These are phyloP conservation scores for Cercospora sp. DNA, from an alignment of 2,329 filamentous ascomycete species.

Conservation along the genomic window DNA sequence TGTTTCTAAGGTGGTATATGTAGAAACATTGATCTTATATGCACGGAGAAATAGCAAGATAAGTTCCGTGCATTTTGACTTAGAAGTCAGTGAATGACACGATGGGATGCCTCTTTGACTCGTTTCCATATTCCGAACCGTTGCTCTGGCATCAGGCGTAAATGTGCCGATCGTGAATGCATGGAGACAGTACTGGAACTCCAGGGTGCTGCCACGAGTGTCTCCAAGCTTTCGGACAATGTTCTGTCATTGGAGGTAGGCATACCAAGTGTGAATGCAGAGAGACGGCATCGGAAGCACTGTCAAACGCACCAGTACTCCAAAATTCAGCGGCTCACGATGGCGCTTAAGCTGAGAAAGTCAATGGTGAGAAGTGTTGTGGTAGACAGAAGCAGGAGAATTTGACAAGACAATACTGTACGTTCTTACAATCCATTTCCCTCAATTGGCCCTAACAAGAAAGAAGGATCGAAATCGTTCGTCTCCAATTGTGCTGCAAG, in stretches of 20 bases:
- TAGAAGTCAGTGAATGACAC: not conserved
- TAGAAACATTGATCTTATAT: not conserved
- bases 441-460: constrained; percentile 6
- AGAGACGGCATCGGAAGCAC: not conserved
- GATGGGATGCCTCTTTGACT: not conserved
- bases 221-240: not conserved
- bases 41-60: not conserved
- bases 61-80: not conserved
- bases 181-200: not conserved
- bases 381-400: not conserved
- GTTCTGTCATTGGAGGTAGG: not conserved
- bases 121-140: not conserved
- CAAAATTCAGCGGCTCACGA: not conserved
- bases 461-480: constrained; percentile 9
- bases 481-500: constrained; percentile 7
- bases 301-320: not conserved
- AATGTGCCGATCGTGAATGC: not conserved
- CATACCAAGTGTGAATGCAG: not conserved
- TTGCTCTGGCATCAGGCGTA: not conserved
- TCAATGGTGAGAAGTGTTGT: not conserved
- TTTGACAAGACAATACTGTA: not conserved
- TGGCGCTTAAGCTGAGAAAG: not conserved
- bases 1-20: not conserved
- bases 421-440: not conserved
- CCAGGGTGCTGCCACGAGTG: not conserved